A percentile compares a stretch with the other conserved stretches of the same genome.
Conservation (phyloP, 129 eudicot genomes). For the Helianthus annuus region HanXRQr2.0-SUNRISE NC_035434.2:122464893-122465392, state of each 20-base stretch:
- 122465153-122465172: background rate
- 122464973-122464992: too few species aligned
- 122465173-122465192: background rate
- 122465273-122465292: conserved; percentile 6
- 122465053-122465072: too few species aligned
- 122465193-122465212: conserved; percentile 20
- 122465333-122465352: too few species aligned
- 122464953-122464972: too few species aligned
- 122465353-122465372: conserved; percentile 1
- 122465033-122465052: too few species aligned
- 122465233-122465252: background rate
- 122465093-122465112: too few species aligned
- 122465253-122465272: conserved; percentile 4
- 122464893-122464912: too few species aligned
- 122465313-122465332: background rate
- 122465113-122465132: background rate
- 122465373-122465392: background rate
- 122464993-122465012: too few species aligned
- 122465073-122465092: too few species aligned
- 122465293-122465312: background rate
- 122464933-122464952: too few species aligned
- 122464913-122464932: too few species aligned
- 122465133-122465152: background rate
- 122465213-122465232: background rate
- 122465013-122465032: too few species aligned